Evolutionary conservation across 2,329 filamentous ascomycete species (phyloP).

Genomic region (Paracoccidioides lutzii): DNA sequence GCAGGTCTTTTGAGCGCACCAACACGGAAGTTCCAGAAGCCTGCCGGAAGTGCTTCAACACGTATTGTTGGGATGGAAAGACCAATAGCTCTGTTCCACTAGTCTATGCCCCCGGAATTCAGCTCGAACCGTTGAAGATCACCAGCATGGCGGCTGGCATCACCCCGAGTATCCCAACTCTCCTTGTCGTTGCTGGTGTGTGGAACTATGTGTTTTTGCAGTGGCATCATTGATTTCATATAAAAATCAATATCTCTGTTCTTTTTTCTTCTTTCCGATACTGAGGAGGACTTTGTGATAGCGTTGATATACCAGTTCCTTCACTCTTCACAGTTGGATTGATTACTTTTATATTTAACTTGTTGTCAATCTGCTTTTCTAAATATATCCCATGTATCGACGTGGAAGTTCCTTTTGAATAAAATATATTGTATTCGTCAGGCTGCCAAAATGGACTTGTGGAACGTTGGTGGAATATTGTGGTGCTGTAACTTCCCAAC

Average conservation of each 20-base stretch:
- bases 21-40: constrained; percentile 53
- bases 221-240: background rate
- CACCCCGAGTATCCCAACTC: constrained; percentile 5
- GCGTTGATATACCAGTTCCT: background rate
- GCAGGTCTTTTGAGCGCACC: constrained; percentile 61
- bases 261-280: no score
- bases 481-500: no score
- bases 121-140: constrained; percentile 1
- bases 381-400: background rate
- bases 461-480: no score
- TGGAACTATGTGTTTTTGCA: background rate
- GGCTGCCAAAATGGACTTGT: no score
- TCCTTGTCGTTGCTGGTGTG: constrained; percentile 1
- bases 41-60: constrained; percentile 62
- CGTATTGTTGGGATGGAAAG: constrained; percentile 92
- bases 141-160: constrained; percentile 2
- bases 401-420: no score
- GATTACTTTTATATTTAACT: background rate
- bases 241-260: no score
- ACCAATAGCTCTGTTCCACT: constrained; percentile 27
- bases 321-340: background rate
- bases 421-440: no score
- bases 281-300: no score
- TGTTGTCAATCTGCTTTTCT: background rate
- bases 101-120: constrained; percentile 31